Evolutionary conservation across 75 land plant genomes (phyloP).

Genomic region (Sequoiadendron giganteum): DNA sequence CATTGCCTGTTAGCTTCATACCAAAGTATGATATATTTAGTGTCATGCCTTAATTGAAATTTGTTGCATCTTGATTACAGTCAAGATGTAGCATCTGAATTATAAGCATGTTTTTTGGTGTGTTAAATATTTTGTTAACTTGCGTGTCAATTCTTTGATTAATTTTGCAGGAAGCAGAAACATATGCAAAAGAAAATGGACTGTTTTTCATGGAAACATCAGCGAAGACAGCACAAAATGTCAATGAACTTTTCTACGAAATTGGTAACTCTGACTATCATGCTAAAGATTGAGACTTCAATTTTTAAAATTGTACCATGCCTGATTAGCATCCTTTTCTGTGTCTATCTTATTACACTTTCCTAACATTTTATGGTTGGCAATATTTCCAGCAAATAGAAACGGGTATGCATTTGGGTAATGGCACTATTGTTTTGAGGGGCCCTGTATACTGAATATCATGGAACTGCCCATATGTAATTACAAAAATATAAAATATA

Average conservation of each 20-base stretch:
- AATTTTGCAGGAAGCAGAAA: slow-evolving; percentile 56
- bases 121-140: background rate
- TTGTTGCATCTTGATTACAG: background rate
- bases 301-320: background rate
- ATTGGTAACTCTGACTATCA: slow-evolving; percentile 44
- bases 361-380: background rate
- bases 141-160: background rate
- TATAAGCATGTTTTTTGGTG: background rate
- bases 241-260: slow-evolving; percentile 84
- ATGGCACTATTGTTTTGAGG: background rate
- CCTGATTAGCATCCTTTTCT: background rate
- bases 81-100: background rate
- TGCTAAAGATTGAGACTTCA: background rate
- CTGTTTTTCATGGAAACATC: slow-evolving; percentile 79
- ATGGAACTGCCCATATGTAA: background rate
- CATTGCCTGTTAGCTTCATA: too few species aligned
- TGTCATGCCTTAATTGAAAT: too few species aligned
- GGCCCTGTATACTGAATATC: background rate
- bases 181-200: slow-evolving; percentile 71
- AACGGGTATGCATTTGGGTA: background rate
- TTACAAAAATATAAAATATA: too few species aligned
- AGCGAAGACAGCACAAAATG: slow-evolving; percentile 82
- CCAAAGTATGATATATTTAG: too few species aligned
- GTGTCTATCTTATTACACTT: background rate
- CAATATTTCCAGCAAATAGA: background rate